phyloP scores from a whole-genome alignment of 345 rosid species.

The Heritiera fomes region DNA sequence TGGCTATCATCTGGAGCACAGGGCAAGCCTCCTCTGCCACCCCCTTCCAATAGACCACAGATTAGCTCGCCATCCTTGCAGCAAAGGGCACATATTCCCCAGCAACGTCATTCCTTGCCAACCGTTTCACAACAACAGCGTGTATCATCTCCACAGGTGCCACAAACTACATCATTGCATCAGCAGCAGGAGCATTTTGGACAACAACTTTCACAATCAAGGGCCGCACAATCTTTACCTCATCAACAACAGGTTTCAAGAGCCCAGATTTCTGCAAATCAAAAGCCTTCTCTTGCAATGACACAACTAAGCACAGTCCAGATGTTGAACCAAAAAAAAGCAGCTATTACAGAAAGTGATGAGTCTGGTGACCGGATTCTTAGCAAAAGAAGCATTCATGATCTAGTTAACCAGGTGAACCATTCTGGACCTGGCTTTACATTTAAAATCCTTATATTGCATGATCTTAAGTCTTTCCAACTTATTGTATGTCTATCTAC shows the following conservation, averaged over 20 bases:
- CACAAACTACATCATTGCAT: slow-evolving; percentile 47
- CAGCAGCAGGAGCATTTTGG: slow-evolving; percentile 59
- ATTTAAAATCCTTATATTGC: not conserved
- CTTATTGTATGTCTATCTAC: not conserved
- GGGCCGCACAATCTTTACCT: slow-evolving; percentile 52
- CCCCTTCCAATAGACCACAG: slow-evolving; percentile 70
- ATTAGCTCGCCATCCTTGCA: slow-evolving; percentile 63
- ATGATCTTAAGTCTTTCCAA: not conserved
- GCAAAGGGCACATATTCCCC: slow-evolving; percentile 71
- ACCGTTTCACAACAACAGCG: slow-evolving; percentile 51
- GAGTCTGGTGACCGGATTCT: slow-evolving; percentile 64
- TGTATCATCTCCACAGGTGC: slow-evolving; percentile 53
- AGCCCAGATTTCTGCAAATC: slow-evolving; percentile 44
- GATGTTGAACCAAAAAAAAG: slow-evolving; percentile 47
- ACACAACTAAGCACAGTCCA: slow-evolving; percentile 49
- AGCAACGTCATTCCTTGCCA: slow-evolving; percentile 51
- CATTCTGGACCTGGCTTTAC: slow-evolving; percentile 4
- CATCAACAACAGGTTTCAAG: slow-evolving; percentile 57
- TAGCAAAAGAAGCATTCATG: slow-evolving; percentile 85
- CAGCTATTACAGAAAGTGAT: slow-evolving; percentile 51
- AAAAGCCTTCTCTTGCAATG: slow-evolving; percentile 33
- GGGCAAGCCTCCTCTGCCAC: slow-evolving; percentile 82
- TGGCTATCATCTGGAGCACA: slow-evolving; percentile 78
- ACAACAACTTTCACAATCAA: slow-evolving; percentile 54
- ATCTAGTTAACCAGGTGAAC: slow-evolving; percentile 80